phyloP scores from a whole-genome alignment of 2,329 filamentous ascomycete genomes.

The Ophiocordyceps camponoti-floridani region DNA sequence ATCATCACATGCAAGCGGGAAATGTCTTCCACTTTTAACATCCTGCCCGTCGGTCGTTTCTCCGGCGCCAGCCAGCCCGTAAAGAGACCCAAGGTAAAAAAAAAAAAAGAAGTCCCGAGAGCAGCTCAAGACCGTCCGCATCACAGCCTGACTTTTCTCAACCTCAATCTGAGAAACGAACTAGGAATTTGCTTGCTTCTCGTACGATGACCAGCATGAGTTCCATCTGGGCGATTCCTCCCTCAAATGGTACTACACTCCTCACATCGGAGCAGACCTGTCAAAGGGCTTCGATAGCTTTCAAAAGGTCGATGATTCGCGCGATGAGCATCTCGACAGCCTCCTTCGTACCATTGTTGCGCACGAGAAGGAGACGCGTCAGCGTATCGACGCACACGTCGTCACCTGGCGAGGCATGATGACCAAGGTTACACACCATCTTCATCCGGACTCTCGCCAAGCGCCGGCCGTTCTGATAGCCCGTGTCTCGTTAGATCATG shows the following conservation, averaged over 20 bases:
- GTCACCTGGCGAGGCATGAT: slow-evolving; percentile 97
- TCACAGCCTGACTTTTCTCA: background rate
- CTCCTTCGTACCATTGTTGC: slow-evolving; percentile 59
- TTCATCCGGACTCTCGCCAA: background rate
- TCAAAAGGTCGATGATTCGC: slow-evolving; percentile 60
- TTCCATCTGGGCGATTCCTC: slow-evolving; percentile 64
- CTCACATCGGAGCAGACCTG: slow-evolving; percentile 51
- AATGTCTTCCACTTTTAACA: slow-evolving; percentile 32
- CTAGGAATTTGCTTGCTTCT: slow-evolving; percentile 83
- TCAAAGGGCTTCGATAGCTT: slow-evolving; percentile 70
- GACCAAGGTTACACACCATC: slow-evolving; percentile 44
- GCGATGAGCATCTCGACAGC: slow-evolving; percentile 77
- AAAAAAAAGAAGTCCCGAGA: background rate
- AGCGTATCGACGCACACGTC: slow-evolving; percentile 56
- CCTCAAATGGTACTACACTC: slow-evolving; percentile 76
- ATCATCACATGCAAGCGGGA: background rate
- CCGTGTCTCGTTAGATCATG: slow-evolving; percentile 47
- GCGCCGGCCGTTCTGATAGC: background rate
- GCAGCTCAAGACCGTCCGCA: background rate
- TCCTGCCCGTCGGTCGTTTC: slow-evolving; percentile 56
- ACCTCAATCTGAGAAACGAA: background rate
- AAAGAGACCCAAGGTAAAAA: slow-evolving; percentile 49
- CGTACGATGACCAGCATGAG: slow-evolving; percentile 69
- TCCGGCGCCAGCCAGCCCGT: slow-evolving; percentile 50
- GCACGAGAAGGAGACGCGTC: slow-evolving; percentile 50